Conservation (phyloP, 139 green algal species). For the Pleodorina starrii region DNA sequence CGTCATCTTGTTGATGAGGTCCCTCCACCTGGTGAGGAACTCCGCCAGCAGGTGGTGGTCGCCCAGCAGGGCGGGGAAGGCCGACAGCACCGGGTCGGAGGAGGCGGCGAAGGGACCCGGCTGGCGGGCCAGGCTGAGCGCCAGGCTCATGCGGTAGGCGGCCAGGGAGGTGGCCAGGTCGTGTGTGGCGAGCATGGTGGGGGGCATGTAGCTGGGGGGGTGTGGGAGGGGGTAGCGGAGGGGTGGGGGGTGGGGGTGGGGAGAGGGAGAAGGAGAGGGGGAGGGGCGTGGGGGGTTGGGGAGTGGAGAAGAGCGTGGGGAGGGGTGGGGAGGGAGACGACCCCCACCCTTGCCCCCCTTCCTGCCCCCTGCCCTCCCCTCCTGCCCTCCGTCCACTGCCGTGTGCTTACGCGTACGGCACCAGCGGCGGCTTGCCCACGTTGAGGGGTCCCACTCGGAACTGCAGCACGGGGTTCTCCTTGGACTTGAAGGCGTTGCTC, state of each 20-base stretch:
- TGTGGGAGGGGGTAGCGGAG: neutral
- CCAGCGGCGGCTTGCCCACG: constrained; percentile 42
- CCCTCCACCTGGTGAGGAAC: constrained; percentile 63
- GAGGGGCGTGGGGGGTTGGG: too few species aligned
- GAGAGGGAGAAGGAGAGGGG: too few species aligned
- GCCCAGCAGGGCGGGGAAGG: constrained; percentile 52
- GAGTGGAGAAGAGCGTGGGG: too few species aligned
- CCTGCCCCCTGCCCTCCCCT: neutral
- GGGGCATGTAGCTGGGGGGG: constrained; percentile 62
- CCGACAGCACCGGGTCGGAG: constrained; percentile 58
- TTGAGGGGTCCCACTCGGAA: constrained; percentile 55
- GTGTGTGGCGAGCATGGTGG: constrained; percentile 57
- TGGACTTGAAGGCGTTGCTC: constrained; percentile 33
- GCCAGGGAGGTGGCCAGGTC: constrained; percentile 57
- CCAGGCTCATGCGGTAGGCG: constrained; percentile 49
- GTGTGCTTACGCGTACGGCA: constrained; percentile 56
- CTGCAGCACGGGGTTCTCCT: constrained; percentile 51
- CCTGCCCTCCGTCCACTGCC: neutral
- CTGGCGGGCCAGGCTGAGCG: constrained; percentile 51
- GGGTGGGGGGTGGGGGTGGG: too few species aligned
- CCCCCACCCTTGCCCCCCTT: too few species aligned
- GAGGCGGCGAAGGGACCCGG: constrained; percentile 42
- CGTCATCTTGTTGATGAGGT: constrained; percentile 53
- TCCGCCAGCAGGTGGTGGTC: constrained; percentile 63
- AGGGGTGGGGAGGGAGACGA: too few species aligned